Evolutionary conservation across 192 early-diverging fungal genomes (phyloP).

Genomic region (Thamnidium elegans): DNA sequence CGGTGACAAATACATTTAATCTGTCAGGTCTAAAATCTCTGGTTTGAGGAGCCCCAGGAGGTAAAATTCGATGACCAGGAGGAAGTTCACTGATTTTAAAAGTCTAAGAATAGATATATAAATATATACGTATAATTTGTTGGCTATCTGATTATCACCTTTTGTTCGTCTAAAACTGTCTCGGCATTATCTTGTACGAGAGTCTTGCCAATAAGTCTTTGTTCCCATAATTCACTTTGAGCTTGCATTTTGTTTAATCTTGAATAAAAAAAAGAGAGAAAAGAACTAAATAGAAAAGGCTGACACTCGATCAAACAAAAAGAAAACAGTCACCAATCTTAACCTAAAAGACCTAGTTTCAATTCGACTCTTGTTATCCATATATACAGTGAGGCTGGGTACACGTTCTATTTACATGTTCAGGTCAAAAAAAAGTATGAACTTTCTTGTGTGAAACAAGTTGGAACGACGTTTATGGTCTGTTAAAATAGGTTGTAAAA

Average conservation of each 20-base stretch:
- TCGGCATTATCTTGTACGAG: conserved; percentile 13
- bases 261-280: too few species aligned
- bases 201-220: conserved; percentile 34
- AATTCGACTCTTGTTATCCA: too few species aligned
- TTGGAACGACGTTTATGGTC: too few species aligned
- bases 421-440: too few species aligned
- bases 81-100: conserved; percentile 39
- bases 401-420: too few species aligned
- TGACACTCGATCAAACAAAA: too few species aligned
- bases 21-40: conserved; percentile 46
- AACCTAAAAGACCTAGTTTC: too few species aligned
- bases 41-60: conserved; percentile 35
- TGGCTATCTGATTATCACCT: background rate
- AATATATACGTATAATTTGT: background rate
- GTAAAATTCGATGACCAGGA: conserved; percentile 36
- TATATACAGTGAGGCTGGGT: too few species aligned
- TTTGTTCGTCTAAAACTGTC: conserved; percentile 1
- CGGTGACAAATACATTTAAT: conserved; percentile 37
- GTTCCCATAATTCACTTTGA: conserved; percentile 17
- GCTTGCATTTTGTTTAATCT: background rate
- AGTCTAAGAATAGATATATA: conserved; percentile 19
- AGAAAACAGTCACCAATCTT: too few species aligned
- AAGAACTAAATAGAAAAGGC: too few species aligned
- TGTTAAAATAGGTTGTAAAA: too few species aligned
- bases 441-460: too few species aligned